These are phyloP conservation scores for Picea sitchensis DNA, from an alignment of 75 land plant species.

Conservation along the genomic window DNA sequence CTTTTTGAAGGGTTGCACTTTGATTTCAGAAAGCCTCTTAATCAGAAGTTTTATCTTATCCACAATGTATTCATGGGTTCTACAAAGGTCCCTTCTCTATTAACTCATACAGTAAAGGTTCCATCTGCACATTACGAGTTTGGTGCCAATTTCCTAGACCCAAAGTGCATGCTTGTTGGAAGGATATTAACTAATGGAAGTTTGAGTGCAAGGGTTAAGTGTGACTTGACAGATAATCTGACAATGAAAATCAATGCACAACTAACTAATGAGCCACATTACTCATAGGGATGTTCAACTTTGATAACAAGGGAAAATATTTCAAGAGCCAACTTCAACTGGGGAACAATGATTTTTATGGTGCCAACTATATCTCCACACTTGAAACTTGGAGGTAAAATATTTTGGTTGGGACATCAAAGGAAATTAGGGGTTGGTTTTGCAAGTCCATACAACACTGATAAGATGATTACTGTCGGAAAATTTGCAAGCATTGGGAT, in stretches of 20 bases:
- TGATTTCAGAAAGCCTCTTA: too few relatives aligned
- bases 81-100: slow-evolving; percentile 73
- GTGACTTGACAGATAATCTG: slow-evolving; percentile 82
- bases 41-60: too few relatives aligned
- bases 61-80: slow-evolving; percentile 89
- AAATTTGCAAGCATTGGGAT: too few relatives aligned
- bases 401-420: too few relatives aligned
- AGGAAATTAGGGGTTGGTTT: too few relatives aligned
- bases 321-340: too few relatives aligned
- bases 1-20: too few relatives aligned
- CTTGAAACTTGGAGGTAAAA: too few relatives aligned
- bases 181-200: slow-evolving; percentile 93
- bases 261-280: slow-evolving; percentile 92
- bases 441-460: too few relatives aligned
- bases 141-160: slow-evolving; percentile 91
- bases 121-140: slow-evolving; percentile 96
- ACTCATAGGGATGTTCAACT: slow-evolving; percentile 95
- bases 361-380: too few relatives aligned
- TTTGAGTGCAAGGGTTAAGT: slow-evolving; percentile 81
- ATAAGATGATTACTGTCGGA: too few relatives aligned
- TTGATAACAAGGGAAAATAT: slow-evolving; percentile 77
- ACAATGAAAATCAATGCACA: slow-evolving; percentile 90
- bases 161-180: slow-evolving; percentile 92
- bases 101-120: slow-evolving; percentile 78
- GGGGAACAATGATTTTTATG: too few relatives aligned